Conservation (phyloP, 345 rosid species). For the Crucihimalaya himalaica region DNA sequence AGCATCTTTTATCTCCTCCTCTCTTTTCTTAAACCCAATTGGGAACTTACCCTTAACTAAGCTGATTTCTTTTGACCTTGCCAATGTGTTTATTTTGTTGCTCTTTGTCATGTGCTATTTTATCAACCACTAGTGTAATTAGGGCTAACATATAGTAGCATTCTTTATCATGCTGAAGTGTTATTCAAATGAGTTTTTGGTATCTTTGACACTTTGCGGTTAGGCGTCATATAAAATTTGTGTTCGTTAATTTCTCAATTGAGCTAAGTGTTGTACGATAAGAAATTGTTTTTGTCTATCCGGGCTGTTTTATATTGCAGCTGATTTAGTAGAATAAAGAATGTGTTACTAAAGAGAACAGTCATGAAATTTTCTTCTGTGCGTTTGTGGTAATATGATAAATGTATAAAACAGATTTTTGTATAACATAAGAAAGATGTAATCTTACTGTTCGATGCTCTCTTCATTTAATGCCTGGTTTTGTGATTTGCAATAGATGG, state of each 20-base stretch:
- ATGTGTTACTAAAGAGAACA: background rate
- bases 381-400: background rate
- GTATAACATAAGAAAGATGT: background rate
- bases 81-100: background rate
- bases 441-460: conserved; percentile 8
- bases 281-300: background rate
- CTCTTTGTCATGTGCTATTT: background rate
- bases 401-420: background rate
- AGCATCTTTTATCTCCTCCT: conserved; percentile 25
- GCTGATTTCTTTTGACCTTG: background rate
- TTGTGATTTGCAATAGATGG: conserved; percentile 16
- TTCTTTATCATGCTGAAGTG: conserved; percentile 8
- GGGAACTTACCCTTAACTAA: background rate
- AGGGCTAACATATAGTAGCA: conserved; percentile 1
- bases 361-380: background rate
- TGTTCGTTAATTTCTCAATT: background rate
- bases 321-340: background rate
- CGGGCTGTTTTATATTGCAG: background rate
- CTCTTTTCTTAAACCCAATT: conserved; percentile 2
- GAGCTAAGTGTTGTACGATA: background rate
- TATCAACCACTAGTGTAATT: background rate
- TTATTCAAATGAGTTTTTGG: background rate
- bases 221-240: background rate
- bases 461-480: conserved; percentile 20
- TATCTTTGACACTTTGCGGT: background rate